Evolutionary conservation across 192 early-diverging fungal genomes (phyloP), one percentile per base, ranked within the genome.

Genomic region (Entophlyctis luteolus): DNA sequence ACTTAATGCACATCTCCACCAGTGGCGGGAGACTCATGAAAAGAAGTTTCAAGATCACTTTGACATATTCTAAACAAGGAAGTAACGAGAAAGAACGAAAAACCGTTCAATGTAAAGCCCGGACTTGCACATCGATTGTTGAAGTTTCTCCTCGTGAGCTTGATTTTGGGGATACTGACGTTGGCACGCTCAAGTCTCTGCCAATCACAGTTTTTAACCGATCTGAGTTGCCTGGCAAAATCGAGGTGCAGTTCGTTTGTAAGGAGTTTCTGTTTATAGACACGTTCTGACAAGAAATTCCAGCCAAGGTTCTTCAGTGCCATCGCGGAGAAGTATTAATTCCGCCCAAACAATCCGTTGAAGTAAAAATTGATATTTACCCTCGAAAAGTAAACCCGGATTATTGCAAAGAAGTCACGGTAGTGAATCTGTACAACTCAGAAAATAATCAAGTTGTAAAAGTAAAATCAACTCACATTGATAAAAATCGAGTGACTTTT

Each of bases 331-430:
- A 88, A 32, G 85, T 93, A 20, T 62, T 77, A 4, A 89, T 97
- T 31, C 88, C 90, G 29, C 89, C 96, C 48, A 84, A 85, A 54
- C 84, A 88, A 48, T 83, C 87, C 22, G 82, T 84, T 16, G 85
- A 90, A 37, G 80, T 93, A 22, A 93, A 93, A 66, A 79, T 98
- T 6, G 94, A 98, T 73, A 91, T 97, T 35, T 97, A 95, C 70
- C 96, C 96, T 2, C 89, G 96, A 14, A 96, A 95, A 72, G 88
- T 96, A n/a, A 98, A 98, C 62, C 90, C 94, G 2, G 93, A 96
- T 35, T 98, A 98, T 72, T 66, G 92, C 48, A 98, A 98, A 69
- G 91, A 98, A 77, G 85, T 98, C 1, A 95, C 93, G 0, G 83
- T 98, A 20, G 89, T 93, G 47, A 98, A 98, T 72, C 73, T 88